These are phyloP conservation scores for Podospora anserina DNA, from an alignment of 495 filamentous ascomycete species.

Conservation along the genomic window DNA sequence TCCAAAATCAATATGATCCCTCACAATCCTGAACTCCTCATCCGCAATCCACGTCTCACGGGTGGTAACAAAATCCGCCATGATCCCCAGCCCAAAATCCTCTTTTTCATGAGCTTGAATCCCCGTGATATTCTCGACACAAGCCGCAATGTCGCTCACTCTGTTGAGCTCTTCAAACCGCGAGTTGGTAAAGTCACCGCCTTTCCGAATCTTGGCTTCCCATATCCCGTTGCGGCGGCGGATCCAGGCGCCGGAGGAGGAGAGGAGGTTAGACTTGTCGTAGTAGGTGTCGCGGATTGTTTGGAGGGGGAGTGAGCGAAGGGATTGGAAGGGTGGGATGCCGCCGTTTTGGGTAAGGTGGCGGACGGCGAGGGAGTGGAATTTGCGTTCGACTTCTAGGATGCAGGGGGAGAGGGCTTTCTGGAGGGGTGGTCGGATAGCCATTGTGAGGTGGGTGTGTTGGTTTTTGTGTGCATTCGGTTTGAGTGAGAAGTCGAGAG, in stretches of 20 bases:
- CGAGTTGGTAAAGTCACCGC: conserved; percentile 23
- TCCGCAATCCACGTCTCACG: conserved; percentile 36
- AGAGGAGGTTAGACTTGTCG: conserved; percentile 28
- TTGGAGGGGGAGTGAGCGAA: conserved; percentile 21
- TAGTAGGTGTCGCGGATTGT: conserved; percentile 36
- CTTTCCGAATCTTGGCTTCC: conserved; percentile 33
- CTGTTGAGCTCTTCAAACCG: conserved; percentile 31
- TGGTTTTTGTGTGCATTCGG: too few relatives aligned
- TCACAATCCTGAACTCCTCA: conserved; percentile 35
- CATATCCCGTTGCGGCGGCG: conserved; percentile 30
- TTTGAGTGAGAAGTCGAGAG: too few relatives aligned
- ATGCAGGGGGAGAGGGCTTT: not conserved
- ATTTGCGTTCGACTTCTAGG: conserved; percentile 42
- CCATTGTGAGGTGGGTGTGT: not conserved
- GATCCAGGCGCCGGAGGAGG: conserved; percentile 32
- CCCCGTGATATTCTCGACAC: conserved; percentile 6
- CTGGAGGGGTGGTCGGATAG: not conserved
- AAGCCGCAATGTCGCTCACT: conserved; percentile 12
- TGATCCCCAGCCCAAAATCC: conserved; percentile 28
- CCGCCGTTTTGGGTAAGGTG: conserved; percentile 14
- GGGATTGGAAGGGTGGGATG: conserved; percentile 26
- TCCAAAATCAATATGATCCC: conserved; percentile 38
- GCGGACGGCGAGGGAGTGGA: conserved; percentile 24
- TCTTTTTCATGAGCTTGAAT: not conserved
- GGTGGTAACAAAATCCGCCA: conserved; percentile 34